Evolutionary conservation across 2,329 filamentous ascomycete genomes (phyloP).

Genomic region (Mariannaea elegans): DNA sequence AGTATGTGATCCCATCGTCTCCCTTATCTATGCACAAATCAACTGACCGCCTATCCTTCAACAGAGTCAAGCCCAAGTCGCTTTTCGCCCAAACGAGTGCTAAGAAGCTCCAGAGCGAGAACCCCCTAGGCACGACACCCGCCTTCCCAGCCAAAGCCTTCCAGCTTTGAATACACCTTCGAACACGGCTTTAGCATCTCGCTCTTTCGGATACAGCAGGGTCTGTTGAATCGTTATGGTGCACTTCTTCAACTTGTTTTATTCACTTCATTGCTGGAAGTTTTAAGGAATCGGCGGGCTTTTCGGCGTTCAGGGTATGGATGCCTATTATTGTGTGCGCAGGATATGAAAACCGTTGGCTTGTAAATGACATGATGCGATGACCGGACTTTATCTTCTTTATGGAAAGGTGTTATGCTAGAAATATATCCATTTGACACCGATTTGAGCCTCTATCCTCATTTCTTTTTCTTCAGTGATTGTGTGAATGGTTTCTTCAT

Average conservation of each 20-base stretch:
- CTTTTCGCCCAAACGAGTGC: conserved; percentile 72
- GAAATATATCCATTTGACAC: conserved; percentile 34
- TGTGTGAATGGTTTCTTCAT: neutral
- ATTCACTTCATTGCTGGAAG: conserved; percentile 27
- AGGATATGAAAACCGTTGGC: conserved; percentile 34
- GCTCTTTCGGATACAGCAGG: conserved; percentile 26
- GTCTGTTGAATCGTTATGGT: conserved; percentile 21
- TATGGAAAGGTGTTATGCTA: conserved; percentile 29
- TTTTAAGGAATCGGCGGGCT: conserved; percentile 28
- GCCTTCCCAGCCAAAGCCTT: conserved; percentile 45
- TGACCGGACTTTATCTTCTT: conserved; percentile 35
- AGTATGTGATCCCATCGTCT: too few relatives aligned
- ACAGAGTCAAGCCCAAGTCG: conserved; percentile 72
- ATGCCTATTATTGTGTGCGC: conserved; percentile 24
- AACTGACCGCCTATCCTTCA: neutral
- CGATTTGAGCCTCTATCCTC: conserved; percentile 11
- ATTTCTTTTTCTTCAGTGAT: conserved; percentile 11
- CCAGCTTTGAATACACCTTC: conserved; percentile 24
- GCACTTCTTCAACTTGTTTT: conserved; percentile 26
- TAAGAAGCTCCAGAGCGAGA: conserved; percentile 66
- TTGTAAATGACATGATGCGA: conserved; percentile 44
- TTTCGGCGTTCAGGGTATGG: conserved; percentile 31
- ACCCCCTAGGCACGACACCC: conserved; percentile 49
- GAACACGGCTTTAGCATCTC: conserved; percentile 10
- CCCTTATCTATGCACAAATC: neutral